Conservation (phyloP, 78 protist genomes). For the Speleostelium caveatum region DNA sequence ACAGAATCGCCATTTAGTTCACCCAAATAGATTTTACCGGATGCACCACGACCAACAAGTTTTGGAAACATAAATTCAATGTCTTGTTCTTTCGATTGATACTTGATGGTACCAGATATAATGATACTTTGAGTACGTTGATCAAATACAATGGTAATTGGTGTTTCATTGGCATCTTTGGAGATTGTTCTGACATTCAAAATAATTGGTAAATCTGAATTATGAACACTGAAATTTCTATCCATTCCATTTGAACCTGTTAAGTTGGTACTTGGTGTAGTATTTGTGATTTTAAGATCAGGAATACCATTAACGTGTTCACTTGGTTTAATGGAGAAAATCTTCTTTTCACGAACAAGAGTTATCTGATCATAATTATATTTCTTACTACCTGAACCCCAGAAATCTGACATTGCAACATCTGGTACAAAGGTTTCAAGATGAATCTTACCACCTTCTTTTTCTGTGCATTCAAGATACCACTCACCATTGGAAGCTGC, state of each 20-base stretch:
- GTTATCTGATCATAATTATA: constrained; percentile 36
- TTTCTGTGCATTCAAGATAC: constrained; percentile 38
- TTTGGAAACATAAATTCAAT: constrained; percentile 19
- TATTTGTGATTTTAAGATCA: neutral
- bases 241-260: neutral
- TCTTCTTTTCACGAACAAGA: constrained; percentile 20
- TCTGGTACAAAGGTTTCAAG: constrained; percentile 74
- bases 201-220: constrained; percentile 22
- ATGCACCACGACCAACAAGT: constrained; percentile 78
- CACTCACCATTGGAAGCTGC: constrained; percentile 54
- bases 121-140: constrained; percentile 6
- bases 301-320: neutral
- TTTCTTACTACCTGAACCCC: constrained; percentile 60
- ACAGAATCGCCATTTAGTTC: constrained; percentile 36
- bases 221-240: neutral
- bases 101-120: constrained; percentile 4
- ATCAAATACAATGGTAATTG: constrained; percentile 5
- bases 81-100: neutral
- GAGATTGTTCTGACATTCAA: neutral
- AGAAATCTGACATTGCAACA: constrained; percentile 67
- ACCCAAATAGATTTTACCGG: constrained; percentile 73
- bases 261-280: neutral
- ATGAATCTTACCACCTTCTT: constrained; percentile 31
- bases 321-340: neutral
- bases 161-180: neutral